Percentiles rank a stretch among this genome's conserved stretches.
These are phyloP conservation scores for Alternaria tenuissima DNA, from an alignment of 2,329 filamentous ascomycete species.

Conservation along the genomic window DNA sequence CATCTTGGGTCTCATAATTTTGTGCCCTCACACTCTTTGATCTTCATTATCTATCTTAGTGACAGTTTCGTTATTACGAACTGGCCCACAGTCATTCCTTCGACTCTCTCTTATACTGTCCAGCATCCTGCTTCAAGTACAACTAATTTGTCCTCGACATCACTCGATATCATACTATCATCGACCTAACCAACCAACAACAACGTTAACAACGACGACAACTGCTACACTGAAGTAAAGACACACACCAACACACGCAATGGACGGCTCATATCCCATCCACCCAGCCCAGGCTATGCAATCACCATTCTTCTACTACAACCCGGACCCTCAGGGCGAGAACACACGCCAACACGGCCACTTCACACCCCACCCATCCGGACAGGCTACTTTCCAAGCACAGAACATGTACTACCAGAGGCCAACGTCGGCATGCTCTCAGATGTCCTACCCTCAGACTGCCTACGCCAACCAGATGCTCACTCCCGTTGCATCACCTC, in stretches of 20 bases:
- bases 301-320: constrained; percentile 87
- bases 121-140: constrained; percentile 31
- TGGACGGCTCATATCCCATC: constrained; percentile 70
- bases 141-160: constrained; percentile 36
- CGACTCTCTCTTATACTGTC: constrained; percentile 32
- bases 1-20: constrained; percentile 44
- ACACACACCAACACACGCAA: constrained; percentile 51
- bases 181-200: constrained; percentile 14
- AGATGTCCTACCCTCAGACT: constrained; percentile 58
- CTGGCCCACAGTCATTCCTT: constrained; percentile 54
- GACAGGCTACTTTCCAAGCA: constrained; percentile 49
- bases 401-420: constrained; percentile 59
- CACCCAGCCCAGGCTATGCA: constrained; percentile 67
- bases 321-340: constrained; percentile 76
- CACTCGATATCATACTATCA: constrained; percentile 16
- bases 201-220: constrained; percentile 30
- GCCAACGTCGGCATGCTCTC: constrained; percentile 71
- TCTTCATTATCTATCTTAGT: constrained; percentile 42
- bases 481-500: constrained; percentile 79
- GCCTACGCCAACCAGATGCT: constrained; percentile 69
- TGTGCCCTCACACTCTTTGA: constrained; percentile 24
- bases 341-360: constrained; percentile 73
- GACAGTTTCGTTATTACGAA: constrained; percentile 51
- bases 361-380: constrained; percentile 68
- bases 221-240: constrained; percentile 8